phyloP scores from a whole-genome alignment of 2,329 filamentous ascomycete species.

The Colletotrichum camelliae region DNA sequence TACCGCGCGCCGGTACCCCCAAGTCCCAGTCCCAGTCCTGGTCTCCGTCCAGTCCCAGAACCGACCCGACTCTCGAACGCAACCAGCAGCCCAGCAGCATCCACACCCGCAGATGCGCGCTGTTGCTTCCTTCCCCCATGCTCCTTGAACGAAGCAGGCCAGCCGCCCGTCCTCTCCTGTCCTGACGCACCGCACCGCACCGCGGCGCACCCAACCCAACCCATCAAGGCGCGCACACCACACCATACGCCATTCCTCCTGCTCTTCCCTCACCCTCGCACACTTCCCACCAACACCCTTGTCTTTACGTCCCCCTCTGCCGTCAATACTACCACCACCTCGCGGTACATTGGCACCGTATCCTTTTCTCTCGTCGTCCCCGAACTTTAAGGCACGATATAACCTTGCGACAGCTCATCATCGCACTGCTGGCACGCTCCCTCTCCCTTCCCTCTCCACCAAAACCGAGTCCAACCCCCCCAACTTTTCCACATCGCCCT shows the following conservation, averaged over 20 bases:
- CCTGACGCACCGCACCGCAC: slow-evolving; percentile 18
- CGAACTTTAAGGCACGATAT: slow-evolving; percentile 22
- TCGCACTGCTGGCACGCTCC: background rate
- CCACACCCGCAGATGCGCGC: slow-evolving; percentile 6
- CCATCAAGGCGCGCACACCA: slow-evolving; percentile 15
- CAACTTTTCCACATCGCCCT: slow-evolving; percentile 8
- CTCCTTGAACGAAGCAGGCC: background rate
- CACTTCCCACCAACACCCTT: slow-evolving; percentile 23
- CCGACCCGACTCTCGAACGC: slow-evolving; percentile 18
- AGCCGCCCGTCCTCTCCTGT: slow-evolving; percentile 15
- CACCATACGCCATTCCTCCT: slow-evolving; percentile 14
- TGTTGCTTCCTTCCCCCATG: background rate
- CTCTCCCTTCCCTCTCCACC: background rate
- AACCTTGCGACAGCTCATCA: slow-evolving; percentile 24
- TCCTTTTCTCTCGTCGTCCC: background rate
- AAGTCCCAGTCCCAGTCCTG: background rate
- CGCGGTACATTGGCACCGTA: slow-evolving; percentile 6
- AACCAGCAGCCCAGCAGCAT: slow-evolving; percentile 11
- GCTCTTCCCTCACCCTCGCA: slow-evolving; percentile 12
- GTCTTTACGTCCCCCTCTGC: slow-evolving; percentile 5
- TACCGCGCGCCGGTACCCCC: slow-evolving; percentile 1
- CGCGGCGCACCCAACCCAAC: slow-evolving; percentile 13
- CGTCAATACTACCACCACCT: slow-evolving; percentile 5
- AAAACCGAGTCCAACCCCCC: background rate
- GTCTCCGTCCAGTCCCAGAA: background rate